phyloP scores from a whole-genome alignment of 129 eudicot species.

The Mikania micrantha region DNA sequence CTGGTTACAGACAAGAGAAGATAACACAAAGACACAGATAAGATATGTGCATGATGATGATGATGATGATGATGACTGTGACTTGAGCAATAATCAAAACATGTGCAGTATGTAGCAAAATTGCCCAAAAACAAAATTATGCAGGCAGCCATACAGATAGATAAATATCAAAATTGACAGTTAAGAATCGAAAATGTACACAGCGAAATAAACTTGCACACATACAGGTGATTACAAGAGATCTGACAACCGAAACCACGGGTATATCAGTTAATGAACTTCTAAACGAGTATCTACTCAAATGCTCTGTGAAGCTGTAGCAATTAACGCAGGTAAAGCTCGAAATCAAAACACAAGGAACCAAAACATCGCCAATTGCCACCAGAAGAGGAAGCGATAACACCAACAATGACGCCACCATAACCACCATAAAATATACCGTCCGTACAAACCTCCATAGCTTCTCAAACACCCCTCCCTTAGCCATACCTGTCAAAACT shows the following conservation, averaged over 20 bases:
- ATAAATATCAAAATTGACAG: too few species aligned
- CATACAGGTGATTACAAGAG: conserved; percentile 86
- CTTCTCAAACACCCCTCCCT: conserved; percentile 54
- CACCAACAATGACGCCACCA: conserved; percentile 71
- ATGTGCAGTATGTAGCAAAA: neutral
- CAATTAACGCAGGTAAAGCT: conserved; percentile 83
- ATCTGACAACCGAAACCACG: conserved; percentile 76
- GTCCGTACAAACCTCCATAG: conserved; percentile 56
- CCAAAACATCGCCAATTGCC: conserved; percentile 62
- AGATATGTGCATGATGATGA: neutral
- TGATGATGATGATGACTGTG: neutral
- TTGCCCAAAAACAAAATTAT: neutral
- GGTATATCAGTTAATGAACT: conserved; percentile 84
- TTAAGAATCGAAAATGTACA: neutral
- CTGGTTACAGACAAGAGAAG: neutral
- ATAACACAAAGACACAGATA: neutral
- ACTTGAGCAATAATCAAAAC: neutral
- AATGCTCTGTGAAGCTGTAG: conserved; percentile 51
- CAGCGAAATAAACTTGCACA: neutral
- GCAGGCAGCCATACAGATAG: neutral
- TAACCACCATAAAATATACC: conserved; percentile 70
- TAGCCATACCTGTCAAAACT: conserved; percentile 19
- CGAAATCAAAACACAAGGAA: conserved; percentile 62
- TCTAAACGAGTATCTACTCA: conserved; percentile 67
- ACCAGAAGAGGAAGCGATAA: conserved; percentile 64